These are phyloP conservation scores for Euphorbia celastroides DNA, from an alignment of 441 rosid genomes.

Conservation along the genomic window DNA sequence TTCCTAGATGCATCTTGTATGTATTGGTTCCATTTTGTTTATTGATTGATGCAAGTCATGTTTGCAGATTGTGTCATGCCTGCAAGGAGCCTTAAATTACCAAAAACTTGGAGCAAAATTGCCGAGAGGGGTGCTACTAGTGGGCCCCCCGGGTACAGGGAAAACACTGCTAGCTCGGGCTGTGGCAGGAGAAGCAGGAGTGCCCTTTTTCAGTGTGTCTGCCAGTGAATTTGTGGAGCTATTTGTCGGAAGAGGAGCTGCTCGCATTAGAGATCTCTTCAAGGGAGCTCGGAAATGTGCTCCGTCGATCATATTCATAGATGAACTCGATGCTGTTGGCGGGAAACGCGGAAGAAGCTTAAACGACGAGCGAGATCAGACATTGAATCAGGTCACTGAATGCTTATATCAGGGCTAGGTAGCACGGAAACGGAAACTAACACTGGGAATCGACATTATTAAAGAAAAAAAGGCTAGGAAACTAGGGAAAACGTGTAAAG, in stretches of 20 bases:
- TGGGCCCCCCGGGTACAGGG: slow-evolving; percentile 98
- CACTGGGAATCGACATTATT: no score
- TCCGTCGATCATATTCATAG: slow-evolving; percentile 81
- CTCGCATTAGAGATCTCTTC: slow-evolving; percentile 88
- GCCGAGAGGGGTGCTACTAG: slow-evolving; percentile 88
- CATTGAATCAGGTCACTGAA: slow-evolving; percentile 71
- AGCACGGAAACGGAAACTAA: no score
- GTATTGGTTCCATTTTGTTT: slow-evolving; percentile 8
- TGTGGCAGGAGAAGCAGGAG: slow-evolving; percentile 96
- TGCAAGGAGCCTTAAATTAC: slow-evolving; percentile 85
- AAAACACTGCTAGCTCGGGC: slow-evolving; percentile 96
- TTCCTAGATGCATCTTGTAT: no score
- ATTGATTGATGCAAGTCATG: slow-evolving; percentile 23
- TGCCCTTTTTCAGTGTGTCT: slow-evolving; percentile 86
- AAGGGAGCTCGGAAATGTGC: slow-evolving; percentile 60
- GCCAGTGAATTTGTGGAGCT: slow-evolving; percentile 94
- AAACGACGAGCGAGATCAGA: slow-evolving; percentile 97
- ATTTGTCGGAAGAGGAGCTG: slow-evolving; percentile 98
- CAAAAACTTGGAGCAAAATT: slow-evolving; percentile 81
- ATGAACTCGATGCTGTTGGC: slow-evolving; percentile 87
- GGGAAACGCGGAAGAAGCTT: slow-evolving; percentile 96
- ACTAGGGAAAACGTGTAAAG: no score
- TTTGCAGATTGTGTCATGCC: slow-evolving; percentile 87
- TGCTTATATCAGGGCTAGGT: background rate
- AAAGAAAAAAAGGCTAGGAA: no score